phyloP scores from a whole-genome alignment of 345 rosid species.

The Brassica cretica region DNA sequence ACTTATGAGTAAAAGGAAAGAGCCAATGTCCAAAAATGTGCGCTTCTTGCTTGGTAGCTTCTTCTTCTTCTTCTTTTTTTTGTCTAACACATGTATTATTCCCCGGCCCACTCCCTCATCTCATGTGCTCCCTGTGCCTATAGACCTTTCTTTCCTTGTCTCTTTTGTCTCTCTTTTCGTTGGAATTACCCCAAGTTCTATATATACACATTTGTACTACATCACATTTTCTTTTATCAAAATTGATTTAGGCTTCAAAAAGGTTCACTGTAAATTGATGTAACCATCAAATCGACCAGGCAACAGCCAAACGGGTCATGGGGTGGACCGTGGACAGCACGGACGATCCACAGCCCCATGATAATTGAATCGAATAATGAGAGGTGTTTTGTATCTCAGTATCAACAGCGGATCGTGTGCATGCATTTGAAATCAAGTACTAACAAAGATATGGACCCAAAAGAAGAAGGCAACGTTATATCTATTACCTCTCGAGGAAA shows the following conservation, averaged over 20 bases:
- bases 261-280: constrained; percentile 1
- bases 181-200: constrained; percentile 24
- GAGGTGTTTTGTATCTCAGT: constrained; percentile 3
- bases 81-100: constrained; percentile 21
- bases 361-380: constrained; percentile 8
- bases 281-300: constrained; percentile 17
- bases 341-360: constrained; percentile 14
- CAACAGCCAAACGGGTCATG: background rate
- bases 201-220: background rate
- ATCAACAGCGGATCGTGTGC: constrained; percentile 11
- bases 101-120: constrained; percentile 22
- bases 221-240: background rate
- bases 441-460: constrained; percentile 28
- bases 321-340: constrained; percentile 35
- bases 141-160: constrained; percentile 18
- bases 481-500: background rate
- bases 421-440: constrained; percentile 20
- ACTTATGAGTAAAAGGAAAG: constrained; percentile 5
- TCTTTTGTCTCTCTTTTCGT: constrained; percentile 16
- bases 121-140: constrained; percentile 29
- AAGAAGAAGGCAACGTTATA: background rate
- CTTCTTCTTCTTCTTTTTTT: background rate
- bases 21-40: constrained; percentile 1
- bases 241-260: background rate
- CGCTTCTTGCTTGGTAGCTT: constrained; percentile 22